These are phyloP conservation scores for Moringa oleifera DNA, from an alignment of 345 rosid species.

Conservation along the genomic window DNA sequence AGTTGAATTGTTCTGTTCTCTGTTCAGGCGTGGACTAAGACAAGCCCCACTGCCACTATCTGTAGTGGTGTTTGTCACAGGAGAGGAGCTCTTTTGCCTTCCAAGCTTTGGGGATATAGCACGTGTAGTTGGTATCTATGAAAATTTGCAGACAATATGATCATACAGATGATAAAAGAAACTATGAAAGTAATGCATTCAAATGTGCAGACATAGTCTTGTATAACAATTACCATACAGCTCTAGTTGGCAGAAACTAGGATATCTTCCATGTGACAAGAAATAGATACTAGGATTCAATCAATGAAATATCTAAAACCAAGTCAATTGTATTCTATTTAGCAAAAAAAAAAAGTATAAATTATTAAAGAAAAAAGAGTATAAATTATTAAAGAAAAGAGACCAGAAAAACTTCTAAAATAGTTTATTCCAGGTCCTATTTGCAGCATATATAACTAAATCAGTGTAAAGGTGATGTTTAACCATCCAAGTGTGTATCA, in stretches of 20 bases:
- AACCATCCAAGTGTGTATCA: no score
- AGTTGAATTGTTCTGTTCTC: slow-evolving; percentile 24
- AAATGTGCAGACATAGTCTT: neutral
- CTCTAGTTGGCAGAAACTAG: neutral
- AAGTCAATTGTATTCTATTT: neutral
- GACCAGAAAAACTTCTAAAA: no score
- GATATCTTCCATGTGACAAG: no score
- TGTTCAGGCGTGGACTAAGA: slow-evolving; percentile 30
- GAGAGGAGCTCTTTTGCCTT: slow-evolving; percentile 51
- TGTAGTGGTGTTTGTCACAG: slow-evolving; percentile 26
- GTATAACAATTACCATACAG: neutral
- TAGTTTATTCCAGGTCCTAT: no score
- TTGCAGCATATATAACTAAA: no score
- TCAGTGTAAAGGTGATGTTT: no score
- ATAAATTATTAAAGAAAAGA: no score
- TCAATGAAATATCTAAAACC: no score
- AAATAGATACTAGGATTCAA: no score
- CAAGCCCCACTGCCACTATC: slow-evolving; percentile 29
- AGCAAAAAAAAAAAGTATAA: no score
- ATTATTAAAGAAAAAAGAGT: no score
- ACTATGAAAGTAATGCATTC: neutral
- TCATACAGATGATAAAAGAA: neutral
- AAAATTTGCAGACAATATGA: slow-evolving; percentile 2
- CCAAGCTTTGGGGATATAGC: slow-evolving; percentile 91
- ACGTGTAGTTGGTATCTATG: slow-evolving; percentile 86